Evolutionary conservation across 805 yeast species (phyloP).

Genomic region (Nakazawaea sp.): DNA sequence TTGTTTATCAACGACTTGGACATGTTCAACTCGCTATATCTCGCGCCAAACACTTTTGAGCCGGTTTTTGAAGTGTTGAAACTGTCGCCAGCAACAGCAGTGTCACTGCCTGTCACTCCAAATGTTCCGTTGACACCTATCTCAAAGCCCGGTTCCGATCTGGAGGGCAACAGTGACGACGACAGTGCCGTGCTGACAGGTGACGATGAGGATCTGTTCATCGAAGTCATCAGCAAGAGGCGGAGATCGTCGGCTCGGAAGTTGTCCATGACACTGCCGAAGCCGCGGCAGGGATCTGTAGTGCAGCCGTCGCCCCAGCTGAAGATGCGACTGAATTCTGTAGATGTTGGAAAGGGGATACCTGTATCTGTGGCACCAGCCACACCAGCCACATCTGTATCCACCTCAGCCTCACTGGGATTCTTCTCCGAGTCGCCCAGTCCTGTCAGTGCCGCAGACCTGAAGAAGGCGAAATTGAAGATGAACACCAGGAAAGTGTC

Average conservation of each 20-base stretch:
- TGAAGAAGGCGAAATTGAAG: slow-evolving; percentile 2
- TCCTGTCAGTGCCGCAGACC: too few relatives aligned
- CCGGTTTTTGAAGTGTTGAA: slow-evolving; percentile 25
- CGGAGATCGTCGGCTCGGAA: slow-evolving; percentile 19
- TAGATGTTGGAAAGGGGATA: too few relatives aligned
- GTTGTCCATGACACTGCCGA: not conserved
- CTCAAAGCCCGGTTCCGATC: not conserved
- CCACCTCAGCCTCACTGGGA: not conserved
- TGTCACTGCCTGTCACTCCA: not conserved
- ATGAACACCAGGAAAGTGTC: slow-evolving; percentile 1
- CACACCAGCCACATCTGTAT: not conserved
- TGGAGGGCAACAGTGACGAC: slow-evolving; percentile 12
- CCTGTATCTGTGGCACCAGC: not conserved
- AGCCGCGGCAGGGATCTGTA: not conserved
- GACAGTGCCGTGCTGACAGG: slow-evolving; percentile 21
- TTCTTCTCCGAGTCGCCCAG: not conserved
- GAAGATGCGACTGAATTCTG: not conserved
- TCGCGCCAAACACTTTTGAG: slow-evolving; percentile 26
- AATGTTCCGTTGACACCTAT: not conserved
- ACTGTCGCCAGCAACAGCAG: slow-evolving; percentile 6
- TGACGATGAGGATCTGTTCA: slow-evolving; percentile 24
- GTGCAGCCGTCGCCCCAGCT: too few relatives aligned
- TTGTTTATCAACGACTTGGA: slow-evolving; percentile 28
- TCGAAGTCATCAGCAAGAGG: slow-evolving; percentile 24
- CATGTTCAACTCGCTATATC: slow-evolving; percentile 33